Conservation (phyloP, 2,329 filamentous ascomycete species). For the Aureobasidium namibiae region DNA sequence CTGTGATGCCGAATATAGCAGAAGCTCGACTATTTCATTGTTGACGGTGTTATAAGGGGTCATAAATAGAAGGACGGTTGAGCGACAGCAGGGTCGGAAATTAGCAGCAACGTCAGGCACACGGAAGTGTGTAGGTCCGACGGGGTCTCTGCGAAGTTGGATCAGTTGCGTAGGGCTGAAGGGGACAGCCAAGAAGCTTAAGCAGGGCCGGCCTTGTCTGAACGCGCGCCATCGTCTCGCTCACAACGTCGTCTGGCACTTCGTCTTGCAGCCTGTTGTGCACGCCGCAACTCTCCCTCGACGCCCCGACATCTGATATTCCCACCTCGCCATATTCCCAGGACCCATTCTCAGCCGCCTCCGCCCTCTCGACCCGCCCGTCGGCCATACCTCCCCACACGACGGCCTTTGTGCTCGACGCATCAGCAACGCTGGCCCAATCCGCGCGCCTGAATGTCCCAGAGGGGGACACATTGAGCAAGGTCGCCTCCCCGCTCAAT, state of each 20-base stretch:
- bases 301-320: background rate
- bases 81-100: background rate
- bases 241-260: conserved; percentile 5
- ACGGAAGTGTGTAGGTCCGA: background rate
- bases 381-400: background rate
- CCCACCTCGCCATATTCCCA: background rate
- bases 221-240: conserved; percentile 7
- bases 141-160: background rate
- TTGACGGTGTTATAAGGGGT: background rate
- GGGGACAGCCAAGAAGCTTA: background rate
- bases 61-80: background rate
- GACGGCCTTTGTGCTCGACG: background rate
- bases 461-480: conserved; percentile 23
- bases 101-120: background rate
- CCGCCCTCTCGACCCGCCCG: background rate
- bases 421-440: conserved; percentile 21
- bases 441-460: conserved; percentile 18
- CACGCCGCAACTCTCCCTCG: background rate
- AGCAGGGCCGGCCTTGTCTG: background rate
- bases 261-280: background rate
- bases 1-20: too few relatives aligned
- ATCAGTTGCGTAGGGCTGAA: background rate
- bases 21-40: too few relatives aligned
- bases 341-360: background rate
- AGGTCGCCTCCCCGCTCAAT: conserved; percentile 24